Conservation (phyloP, 1,284 basidiomycete species). For the Ceratobasidium sp. region DNA sequence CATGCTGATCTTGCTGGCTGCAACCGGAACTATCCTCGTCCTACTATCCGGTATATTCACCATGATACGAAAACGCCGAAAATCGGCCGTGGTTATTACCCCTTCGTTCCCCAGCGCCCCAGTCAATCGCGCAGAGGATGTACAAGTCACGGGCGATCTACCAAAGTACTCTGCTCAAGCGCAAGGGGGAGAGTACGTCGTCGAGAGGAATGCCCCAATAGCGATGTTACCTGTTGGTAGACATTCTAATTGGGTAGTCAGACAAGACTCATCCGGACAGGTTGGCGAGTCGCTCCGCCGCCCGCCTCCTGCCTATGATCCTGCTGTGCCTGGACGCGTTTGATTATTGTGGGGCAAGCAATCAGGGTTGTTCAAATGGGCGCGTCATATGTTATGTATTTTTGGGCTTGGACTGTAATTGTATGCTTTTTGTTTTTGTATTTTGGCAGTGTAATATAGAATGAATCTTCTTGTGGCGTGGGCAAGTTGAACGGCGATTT, state of each 20-base stretch:
- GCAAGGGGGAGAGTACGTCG: background rate
- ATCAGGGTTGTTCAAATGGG: background rate
- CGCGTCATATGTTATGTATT: too few species aligned
- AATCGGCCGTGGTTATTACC: background rate
- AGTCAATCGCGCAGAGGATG: background rate
- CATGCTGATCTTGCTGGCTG: constrained; percentile 6
- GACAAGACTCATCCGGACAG: background rate
- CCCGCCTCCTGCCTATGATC: constrained; percentile 30
- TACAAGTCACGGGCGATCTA: background rate
- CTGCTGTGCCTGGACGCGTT: background rate
- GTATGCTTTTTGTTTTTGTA: too few species aligned
- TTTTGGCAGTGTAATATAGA: too few species aligned
- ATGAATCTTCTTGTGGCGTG: too few species aligned
- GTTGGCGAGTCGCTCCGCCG: background rate
- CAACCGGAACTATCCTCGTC: background rate
- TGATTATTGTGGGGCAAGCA: background rate
- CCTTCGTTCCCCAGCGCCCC: background rate
- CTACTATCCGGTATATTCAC: constrained; percentile 4
- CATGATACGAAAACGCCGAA: constrained; percentile 8
- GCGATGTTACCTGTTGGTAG: background rate
- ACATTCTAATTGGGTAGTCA: background rate
- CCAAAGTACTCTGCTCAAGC: constrained; percentile 32
- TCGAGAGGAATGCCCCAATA: background rate
- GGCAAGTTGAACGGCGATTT: background rate
- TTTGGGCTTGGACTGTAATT: too few species aligned